These are phyloP conservation scores for Talaromyces rugulosus DNA, from an alignment of 2,329 filamentous ascomycete species.

Conservation along the genomic window DNA sequence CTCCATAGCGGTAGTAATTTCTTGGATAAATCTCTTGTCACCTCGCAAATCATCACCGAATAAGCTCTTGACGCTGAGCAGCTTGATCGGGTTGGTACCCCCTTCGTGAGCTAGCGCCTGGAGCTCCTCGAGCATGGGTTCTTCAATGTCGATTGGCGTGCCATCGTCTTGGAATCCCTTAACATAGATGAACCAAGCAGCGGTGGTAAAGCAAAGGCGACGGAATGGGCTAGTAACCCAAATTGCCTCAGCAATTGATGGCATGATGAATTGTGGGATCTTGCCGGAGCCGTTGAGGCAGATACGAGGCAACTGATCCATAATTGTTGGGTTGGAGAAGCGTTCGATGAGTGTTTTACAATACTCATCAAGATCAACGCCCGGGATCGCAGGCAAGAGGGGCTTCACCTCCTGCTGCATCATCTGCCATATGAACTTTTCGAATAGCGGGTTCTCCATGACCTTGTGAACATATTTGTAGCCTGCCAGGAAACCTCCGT, in stretches of 20 bases:
- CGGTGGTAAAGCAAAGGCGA: conserved; percentile 47
- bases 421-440: conserved; percentile 51
- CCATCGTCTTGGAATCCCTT: conserved; percentile 49
- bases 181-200: conserved; percentile 51
- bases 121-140: conserved; percentile 48
- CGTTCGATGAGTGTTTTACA: conserved; percentile 52
- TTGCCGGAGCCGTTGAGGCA: conserved; percentile 52
- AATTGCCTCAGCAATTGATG: conserved; percentile 39
- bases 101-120: conserved; percentile 44
- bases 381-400: conserved; percentile 47
- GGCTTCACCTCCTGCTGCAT: conserved; percentile 55
- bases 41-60: conserved; percentile 51
- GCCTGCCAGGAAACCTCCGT: conserved; percentile 49
- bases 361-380: conserved; percentile 51
- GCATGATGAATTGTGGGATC: conserved; percentile 46
- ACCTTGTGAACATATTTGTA: conserved; percentile 55
- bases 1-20: conserved; percentile 47
- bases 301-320: conserved; percentile 52
- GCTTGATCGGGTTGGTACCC: conserved; percentile 36
- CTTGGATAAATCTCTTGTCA: conserved; percentile 46
- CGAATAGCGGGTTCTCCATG: conserved; percentile 46
- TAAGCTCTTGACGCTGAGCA: conserved; percentile 46
- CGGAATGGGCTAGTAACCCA: conserved; percentile 43
- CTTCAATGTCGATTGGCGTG: conserved; percentile 38
- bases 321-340: conserved; percentile 55